Evolutionary conservation across 225 moss, liverwort and hornwort species (phyloP), one percentile per base, ranked within the genome.

Genomic region (Physcomitrium patens): DNA sequence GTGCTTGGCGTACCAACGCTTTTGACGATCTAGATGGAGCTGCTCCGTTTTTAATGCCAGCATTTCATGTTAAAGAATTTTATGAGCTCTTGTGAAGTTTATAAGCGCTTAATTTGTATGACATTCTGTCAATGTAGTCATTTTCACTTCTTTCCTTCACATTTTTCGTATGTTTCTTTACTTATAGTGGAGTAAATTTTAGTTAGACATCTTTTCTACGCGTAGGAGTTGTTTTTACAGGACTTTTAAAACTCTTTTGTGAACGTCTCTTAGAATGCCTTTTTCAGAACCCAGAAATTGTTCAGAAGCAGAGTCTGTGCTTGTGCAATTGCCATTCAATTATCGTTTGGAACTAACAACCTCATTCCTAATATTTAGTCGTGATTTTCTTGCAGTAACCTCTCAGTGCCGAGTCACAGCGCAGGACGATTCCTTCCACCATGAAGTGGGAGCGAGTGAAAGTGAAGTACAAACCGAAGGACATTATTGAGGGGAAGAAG

Each of bases 361-460:
- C 42, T 69, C 46, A 46, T 76, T 12, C 75, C 12, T 71, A 44
- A 70, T 68, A 20, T 72, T 49, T 62, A 63, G 47, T 63, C 46
- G 59, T 65, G 69, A 41, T 19, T 5, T 27, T 49, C 41, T 70
- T 80, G 60, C 70, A 70, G 72, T 73, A 15, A 45, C 50, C 31
- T 59, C 13, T 43, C 42, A 42, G 77, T 63, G 11, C 42, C 27
- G 19, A 31, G 26, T n/a, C 31, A 23, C 49, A 73, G 68, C 47
- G 47, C 48, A 37, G 49, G 31, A 41, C 57, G 62, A 62, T 66
- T 75, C 45, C 19, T 47, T 52, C 64, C 75, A 76, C 15, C 50
- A 99, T 99, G 99, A 99, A 84, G 95, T 99, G 99, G 99, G 95
- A 99, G 84, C 79, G 93, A 73, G 99, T 99, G 78, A 87, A 89